Evolutionary conservation across 2,329 filamentous ascomycete genomes (phyloP), one percentile per base, ranked within the genome.

Genomic region (Cladosporium sp.): DNA sequence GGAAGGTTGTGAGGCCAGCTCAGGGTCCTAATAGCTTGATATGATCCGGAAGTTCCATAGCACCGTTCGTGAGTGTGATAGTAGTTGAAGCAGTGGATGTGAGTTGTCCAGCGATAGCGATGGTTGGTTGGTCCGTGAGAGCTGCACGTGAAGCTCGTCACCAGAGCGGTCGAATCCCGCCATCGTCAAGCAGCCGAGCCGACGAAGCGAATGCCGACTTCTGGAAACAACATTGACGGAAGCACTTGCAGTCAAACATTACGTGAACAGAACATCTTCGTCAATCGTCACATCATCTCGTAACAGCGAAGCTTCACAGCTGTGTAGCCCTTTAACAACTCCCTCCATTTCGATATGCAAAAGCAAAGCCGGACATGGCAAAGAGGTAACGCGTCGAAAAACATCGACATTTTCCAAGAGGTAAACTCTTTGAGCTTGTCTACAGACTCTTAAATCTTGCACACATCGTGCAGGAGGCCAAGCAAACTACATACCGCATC

Each of bases 1-100:
- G 21, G 26, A 23, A 28, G 2, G 23, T 25, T 39, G 32, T 62
- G 59, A 62, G 59, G n/a, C 59, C 59, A 62, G 59, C 59, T 62
- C 59, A 62, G n/a, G 28, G 56, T 46, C 25, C 34, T 46, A 32
- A 14, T 32, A 23, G 32, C 2, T 18, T 46, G 39, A 46, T 46
- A 13, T 5, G n/a, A 21, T 23, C 39, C 3, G 39, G 39, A 4
- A 46, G n/a, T 46, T 46, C 39, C 39, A 46, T 46, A 46, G 39
- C 39, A 46, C n/a, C 39, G 39, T 46, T 21, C 39, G 16, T 23
- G n/a, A 46, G 8, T n/a, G 39, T 46, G 10, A 46, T 11, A 3
- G 5, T 10, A 21, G 39, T 46, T 46, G 39, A 13, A 46, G n/a
- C n/a, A n/a, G 39, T 46, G 39, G 39, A 3, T 46, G 39, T 46